These are phyloP conservation scores for Hanseniaspora occidentalis DNA, from an alignment of 805 yeast species.

Conservation along the genomic window DNA sequence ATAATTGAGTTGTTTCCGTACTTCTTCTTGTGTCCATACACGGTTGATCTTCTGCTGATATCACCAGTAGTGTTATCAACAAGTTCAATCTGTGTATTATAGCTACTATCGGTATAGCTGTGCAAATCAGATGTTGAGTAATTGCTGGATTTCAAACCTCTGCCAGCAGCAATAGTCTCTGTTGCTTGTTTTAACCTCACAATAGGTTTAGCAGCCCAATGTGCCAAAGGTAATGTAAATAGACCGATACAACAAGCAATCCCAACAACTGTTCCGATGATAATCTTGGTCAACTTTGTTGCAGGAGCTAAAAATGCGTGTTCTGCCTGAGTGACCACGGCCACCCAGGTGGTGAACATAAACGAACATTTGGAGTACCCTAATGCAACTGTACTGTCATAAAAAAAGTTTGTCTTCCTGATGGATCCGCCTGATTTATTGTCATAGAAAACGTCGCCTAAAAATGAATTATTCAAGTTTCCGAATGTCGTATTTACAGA, in stretches of 20 bases:
- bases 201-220: conserved; percentile 76
- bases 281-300: conserved; percentile 47
- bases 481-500: background rate
- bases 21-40: background rate
- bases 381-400: conserved; percentile 34
- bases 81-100: background rate
- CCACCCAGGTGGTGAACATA: conserved; percentile 49
- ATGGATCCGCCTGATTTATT: conserved; percentile 29
- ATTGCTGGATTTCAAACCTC: conserved; percentile 24
- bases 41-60: background rate
- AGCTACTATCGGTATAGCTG: background rate
- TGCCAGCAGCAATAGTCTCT: conserved; percentile 36
- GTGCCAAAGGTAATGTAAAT: conserved; percentile 72
- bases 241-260: conserved; percentile 58
- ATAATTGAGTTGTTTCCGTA: background rate
- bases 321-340: conserved; percentile 54
- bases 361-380: conserved; percentile 41
- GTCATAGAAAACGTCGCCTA: conserved; percentile 25
- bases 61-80: background rate
- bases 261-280: conserved; percentile 67
- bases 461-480: conserved; percentile 19
- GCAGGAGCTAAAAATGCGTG: conserved; percentile 51
- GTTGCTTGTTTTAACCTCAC: conserved; percentile 71
- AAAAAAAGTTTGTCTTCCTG: conserved; percentile 26
- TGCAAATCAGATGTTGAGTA: background rate